Conservation (phyloP, 305 asterid species). For the Fraxinus dipetala region DNA sequence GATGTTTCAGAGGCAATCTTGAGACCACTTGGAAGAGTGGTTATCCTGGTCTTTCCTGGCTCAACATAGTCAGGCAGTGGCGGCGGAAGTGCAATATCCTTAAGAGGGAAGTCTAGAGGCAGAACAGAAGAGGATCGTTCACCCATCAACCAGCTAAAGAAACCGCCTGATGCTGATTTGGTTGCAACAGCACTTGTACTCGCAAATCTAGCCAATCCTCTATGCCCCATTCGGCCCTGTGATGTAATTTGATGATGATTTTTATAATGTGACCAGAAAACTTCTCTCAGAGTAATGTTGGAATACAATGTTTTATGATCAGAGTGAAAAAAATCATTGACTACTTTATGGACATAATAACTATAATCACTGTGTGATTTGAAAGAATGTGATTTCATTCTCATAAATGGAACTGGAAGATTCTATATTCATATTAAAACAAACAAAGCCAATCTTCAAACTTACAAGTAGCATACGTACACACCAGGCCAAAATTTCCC, state of each 20-base stretch:
- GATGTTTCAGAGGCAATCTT: slow-evolving; percentile 81
- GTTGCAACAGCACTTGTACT: slow-evolving; percentile 70
- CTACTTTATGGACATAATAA: neutral
- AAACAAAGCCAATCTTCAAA: neutral
- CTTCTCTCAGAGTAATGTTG: neutral
- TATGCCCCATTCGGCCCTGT: slow-evolving; percentile 53
- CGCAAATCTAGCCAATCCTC: slow-evolving; percentile 60
- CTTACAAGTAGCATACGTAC: neutral
- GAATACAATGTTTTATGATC: neutral
- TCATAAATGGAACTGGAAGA: neutral
- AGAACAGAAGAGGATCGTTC: slow-evolving; percentile 54
- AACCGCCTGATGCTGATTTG: slow-evolving; percentile 62
- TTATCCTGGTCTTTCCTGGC: slow-evolving; percentile 67
- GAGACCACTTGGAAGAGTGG: slow-evolving; percentile 77
- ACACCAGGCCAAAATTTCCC: neutral
- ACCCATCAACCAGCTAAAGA: slow-evolving; percentile 71
- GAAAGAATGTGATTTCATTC: neutral
- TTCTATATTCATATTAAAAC: neutral
- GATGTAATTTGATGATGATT: neutral
- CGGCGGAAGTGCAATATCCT: slow-evolving; percentile 59
- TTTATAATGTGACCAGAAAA: neutral
- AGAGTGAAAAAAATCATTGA: neutral
- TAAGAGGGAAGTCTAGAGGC: slow-evolving; percentile 75
- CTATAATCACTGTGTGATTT: neutral
- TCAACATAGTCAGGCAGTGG: slow-evolving; percentile 79